A percentile compares a stretch with the other conserved stretches of the same genome.
These are phyloP conservation scores for Orbilia blumenaviensis DNA, from an alignment of 2,329 filamentous ascomycete genomes.

Conservation along the genomic window DNA sequence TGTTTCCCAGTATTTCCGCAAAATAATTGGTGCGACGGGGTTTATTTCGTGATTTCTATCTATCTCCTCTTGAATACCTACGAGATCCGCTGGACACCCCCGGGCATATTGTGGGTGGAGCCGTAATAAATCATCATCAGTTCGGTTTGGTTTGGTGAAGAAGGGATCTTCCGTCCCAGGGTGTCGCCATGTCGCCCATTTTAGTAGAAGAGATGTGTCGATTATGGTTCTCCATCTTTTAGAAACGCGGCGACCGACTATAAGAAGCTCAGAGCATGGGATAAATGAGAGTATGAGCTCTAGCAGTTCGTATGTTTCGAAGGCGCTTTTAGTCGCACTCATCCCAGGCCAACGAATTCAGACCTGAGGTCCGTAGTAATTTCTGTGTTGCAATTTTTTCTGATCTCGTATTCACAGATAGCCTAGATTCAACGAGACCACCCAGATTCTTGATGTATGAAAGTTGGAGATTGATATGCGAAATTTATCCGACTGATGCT, in stretches of 20 bases:
- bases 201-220: neutral
- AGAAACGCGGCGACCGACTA: neutral
- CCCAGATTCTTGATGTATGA: too few relatives aligned
- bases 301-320: slow-evolving; percentile 12
- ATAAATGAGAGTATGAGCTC: neutral
- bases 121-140: neutral
- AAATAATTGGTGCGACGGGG: neutral
- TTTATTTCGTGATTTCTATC: neutral
- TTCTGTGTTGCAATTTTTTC: too few relatives aligned
- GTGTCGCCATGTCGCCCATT: slow-evolving; percentile 9
- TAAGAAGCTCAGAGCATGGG: neutral
- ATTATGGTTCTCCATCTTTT: neutral
- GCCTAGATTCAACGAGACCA: too few relatives aligned
- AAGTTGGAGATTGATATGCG: too few relatives aligned
- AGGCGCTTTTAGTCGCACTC: neutral
- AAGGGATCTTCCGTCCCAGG: neutral
- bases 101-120: neutral
- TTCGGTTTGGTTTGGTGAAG: neutral
- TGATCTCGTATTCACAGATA: too few relatives aligned
- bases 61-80: neutral
- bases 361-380: too few relatives aligned
- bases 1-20: neutral
- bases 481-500: too few relatives aligned
- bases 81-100: neutral
- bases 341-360: too few relatives aligned